Evolutionary conservation across 805 yeast genomes (phyloP), one percentile per base, ranked within the genome.

Genomic region (Candida nemodendra): DNA sequence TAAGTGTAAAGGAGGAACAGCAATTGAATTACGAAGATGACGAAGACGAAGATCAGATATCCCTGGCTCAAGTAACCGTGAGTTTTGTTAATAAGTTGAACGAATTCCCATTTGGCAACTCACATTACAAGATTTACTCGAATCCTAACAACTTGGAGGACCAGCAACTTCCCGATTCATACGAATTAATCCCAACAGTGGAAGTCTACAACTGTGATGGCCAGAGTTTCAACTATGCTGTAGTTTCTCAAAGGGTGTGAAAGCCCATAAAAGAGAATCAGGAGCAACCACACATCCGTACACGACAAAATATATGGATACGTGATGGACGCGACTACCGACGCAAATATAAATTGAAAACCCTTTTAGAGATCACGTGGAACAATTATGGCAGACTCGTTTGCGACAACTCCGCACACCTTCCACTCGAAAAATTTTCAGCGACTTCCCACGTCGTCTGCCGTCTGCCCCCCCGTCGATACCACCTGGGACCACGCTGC

Each of bases 1-100:
- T 74, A 3, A 59, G 78, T 4, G 76, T 69, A 43, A 70, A 72
- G 39, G 63, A 64, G 18, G 45, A 51, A 3, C 45, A 41, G 50
- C 65, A 69, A 35, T 73, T 66, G 4, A 64, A 64, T n/a, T 69
- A 68, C 29, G 73, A 64, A 25, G 71, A 62, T 6, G 63, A 59
- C 9, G 62, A 54, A 24, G 36, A 36, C 27, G 44, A 41, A 12
- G 38, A 42, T 14, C 47, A 31, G 2, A 50, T 8, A 2, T 12
- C 25, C 11, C 14, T 25, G 11, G 29, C 14, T 8, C 21, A 5
- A 4, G 68, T 64, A 25, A 71, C 61, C 46, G 72, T 73, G 49
- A 58, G 66, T 53, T 72, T 71, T 48, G 51, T 72, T 31, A 54
- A 72, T 49, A 64, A 66, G 47, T 60, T 69, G 12, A 66, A 68